Evolutionary conservation across 2,329 filamentous ascomycete species (phyloP).

Genomic region (Xylaria sp.): DNA sequence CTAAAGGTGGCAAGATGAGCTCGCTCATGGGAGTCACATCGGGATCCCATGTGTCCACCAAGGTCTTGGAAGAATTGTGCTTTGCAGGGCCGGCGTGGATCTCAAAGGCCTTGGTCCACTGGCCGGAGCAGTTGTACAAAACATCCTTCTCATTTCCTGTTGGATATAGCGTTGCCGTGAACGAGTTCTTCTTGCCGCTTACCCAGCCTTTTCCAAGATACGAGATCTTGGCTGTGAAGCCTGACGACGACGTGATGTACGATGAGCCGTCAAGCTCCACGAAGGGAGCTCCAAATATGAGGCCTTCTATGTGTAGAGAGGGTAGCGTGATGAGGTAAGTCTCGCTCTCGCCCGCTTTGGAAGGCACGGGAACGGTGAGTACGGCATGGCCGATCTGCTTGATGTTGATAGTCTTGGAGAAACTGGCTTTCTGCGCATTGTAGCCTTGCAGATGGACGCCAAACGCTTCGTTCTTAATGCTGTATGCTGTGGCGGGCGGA

Average conservation of each 20-base stretch:
- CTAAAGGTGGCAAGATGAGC: constrained; percentile 55
- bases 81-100: constrained; percentile 41
- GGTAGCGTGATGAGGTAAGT: constrained; percentile 56
- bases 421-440: constrained; percentile 58
- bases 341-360: constrained; percentile 47
- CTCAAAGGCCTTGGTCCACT: constrained; percentile 51
- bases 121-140: constrained; percentile 48
- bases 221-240: constrained; percentile 52
- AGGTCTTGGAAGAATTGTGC: constrained; percentile 39
- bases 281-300: constrained; percentile 54
- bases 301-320: constrained; percentile 54
- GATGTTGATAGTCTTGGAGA: constrained; percentile 55
- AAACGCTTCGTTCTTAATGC: constrained; percentile 50
- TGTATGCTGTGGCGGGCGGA: constrained; percentile 59
- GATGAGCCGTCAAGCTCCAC: constrained; percentile 55
- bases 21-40: constrained; percentile 32
- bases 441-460: constrained; percentile 57
- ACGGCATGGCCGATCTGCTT: constrained; percentile 57
- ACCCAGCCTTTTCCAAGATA: constrained; percentile 55
- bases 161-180: constrained; percentile 51
- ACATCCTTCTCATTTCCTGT: constrained; percentile 45
- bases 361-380: constrained; percentile 52
- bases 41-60: constrained; percentile 50
- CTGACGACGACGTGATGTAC: constrained; percentile 52
- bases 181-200: constrained; percentile 53